phyloP scores from a whole-genome alignment of 805 yeast genomes.

The Suhomyces emberorum region DNA sequence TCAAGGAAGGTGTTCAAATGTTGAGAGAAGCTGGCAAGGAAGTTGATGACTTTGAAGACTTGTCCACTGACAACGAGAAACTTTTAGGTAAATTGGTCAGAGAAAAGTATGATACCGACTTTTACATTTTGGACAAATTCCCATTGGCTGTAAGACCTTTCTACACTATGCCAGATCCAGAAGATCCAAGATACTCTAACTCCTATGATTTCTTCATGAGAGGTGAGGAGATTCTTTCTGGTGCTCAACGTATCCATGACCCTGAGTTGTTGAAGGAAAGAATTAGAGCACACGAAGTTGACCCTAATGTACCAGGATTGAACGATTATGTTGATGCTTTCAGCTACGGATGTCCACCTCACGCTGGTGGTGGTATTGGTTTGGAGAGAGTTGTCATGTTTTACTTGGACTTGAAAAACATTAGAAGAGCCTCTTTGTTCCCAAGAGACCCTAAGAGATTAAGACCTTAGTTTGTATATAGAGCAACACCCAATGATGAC shows the following conservation, averaged over 20 bases:
- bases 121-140: slow-evolving; percentile 96
- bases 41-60: slow-evolving; percentile 84
- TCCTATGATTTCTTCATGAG: slow-evolving; percentile 99
- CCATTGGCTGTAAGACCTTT: slow-evolving; percentile 96
- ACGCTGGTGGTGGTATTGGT: slow-evolving; percentile 99
- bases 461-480: slow-evolving; percentile 54
- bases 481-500: no score
- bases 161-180: slow-evolving; percentile 98
- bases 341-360: slow-evolving; percentile 95
- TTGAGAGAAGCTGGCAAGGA: slow-evolving; percentile 84
- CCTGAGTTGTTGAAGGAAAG: slow-evolving; percentile 77
- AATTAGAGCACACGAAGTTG: slow-evolving; percentile 78
- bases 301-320: slow-evolving; percentile 77
- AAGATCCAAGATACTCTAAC: slow-evolving; percentile 89
- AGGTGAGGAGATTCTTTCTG: slow-evolving; percentile 99
- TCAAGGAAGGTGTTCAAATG: slow-evolving; percentile 86
- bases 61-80: slow-evolving; percentile 92
- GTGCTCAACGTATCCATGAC: slow-evolving; percentile 99
- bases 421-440: slow-evolving; percentile 97
- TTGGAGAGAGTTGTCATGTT: slow-evolving; percentile 98
- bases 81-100: slow-evolving; percentile 86
- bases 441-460: slow-evolving; percentile 98
- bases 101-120: slow-evolving; percentile 95
- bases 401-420: slow-evolving; percentile 93
- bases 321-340: slow-evolving; percentile 91